phyloP scores from a whole-genome alignment of 495 filamentous ascomycete species.

The Parathielavia hyrcaniae region DNA sequence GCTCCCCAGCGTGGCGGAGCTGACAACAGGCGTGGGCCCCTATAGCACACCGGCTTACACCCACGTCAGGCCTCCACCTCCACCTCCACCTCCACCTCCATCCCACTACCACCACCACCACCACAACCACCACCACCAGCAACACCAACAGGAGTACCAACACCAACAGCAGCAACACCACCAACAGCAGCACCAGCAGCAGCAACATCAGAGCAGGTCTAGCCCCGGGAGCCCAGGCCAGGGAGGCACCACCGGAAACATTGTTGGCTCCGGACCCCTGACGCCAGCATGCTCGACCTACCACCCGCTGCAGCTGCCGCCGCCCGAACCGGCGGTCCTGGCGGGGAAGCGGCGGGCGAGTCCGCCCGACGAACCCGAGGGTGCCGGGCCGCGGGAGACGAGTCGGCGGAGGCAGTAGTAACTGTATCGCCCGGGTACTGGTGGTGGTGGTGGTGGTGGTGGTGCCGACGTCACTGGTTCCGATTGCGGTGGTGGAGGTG shows the following conservation, averaged over 20 bases:
- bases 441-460: background rate
- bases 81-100: background rate
- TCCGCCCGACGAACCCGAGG: conserved; percentile 26
- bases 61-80: conserved; percentile 17
- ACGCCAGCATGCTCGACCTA: conserved; percentile 35
- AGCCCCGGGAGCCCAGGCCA: background rate
- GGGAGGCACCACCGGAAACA: too few species aligned
- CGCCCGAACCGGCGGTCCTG: background rate
- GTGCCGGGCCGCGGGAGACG: conserved; percentile 32
- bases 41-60: conserved; percentile 49
- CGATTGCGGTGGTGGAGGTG: background rate
- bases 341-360: conserved; percentile 36
- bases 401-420: conserved; percentile 42
- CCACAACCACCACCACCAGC: conserved; percentile 1
- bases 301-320: conserved; percentile 16
- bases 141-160: background rate
- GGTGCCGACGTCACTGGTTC: background rate
- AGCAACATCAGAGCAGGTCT: too few species aligned
- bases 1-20: conserved; percentile 49
- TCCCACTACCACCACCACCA: conserved; percentile 29
- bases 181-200: conserved; percentile 31
- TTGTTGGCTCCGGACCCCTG: background rate
- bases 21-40: conserved; percentile 50
- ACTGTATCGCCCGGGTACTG: conserved; percentile 11
- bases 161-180: conserved; percentile 36